phyloP scores from a whole-genome alignment of 805 yeast species.

The Pichia californica region DNA sequence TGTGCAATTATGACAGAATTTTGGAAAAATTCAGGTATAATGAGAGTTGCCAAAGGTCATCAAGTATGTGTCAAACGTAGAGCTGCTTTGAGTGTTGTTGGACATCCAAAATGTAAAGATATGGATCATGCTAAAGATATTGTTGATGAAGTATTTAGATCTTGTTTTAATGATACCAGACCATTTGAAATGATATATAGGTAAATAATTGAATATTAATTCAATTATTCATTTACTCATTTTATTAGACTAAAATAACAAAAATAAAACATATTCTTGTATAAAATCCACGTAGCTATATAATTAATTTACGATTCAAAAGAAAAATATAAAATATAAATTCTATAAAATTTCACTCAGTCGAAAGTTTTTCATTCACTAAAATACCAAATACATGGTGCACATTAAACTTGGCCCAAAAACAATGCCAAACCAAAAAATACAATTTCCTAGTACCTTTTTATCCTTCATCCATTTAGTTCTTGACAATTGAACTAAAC shows the following conservation, averaged over 20 bases:
- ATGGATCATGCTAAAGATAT: constrained; percentile 68
- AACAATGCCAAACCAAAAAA: constrained; percentile 90
- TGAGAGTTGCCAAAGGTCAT: constrained; percentile 56
- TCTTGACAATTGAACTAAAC: constrained; percentile 60
- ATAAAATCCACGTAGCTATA: background rate
- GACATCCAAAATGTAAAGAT: constrained; percentile 76
- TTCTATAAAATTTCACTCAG: no score
- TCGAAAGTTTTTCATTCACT: constrained; percentile 14
- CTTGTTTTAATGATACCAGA: constrained; percentile 90
- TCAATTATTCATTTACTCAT: no score
- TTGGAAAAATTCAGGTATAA: constrained; percentile 29
- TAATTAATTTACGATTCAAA: no score
- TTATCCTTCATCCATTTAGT: constrained; percentile 49
- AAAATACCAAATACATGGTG: constrained; percentile 74
- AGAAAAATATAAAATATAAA: no score
- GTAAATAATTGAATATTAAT: no score
- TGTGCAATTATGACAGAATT: constrained; percentile 88
- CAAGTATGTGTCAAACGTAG: constrained; percentile 88
- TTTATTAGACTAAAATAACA: no score
- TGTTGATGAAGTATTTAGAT: constrained; percentile 84
- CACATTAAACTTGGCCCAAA: constrained; percentile 87
- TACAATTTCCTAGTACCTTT: constrained; percentile 63
- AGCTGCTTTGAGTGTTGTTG: constrained; percentile 77
- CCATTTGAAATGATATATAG: constrained; percentile 92
- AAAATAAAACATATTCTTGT: background rate